Evolutionary conservation across 2,329 filamentous ascomycete species (phyloP).

Genomic region (Lecanicillium sp.): DNA sequence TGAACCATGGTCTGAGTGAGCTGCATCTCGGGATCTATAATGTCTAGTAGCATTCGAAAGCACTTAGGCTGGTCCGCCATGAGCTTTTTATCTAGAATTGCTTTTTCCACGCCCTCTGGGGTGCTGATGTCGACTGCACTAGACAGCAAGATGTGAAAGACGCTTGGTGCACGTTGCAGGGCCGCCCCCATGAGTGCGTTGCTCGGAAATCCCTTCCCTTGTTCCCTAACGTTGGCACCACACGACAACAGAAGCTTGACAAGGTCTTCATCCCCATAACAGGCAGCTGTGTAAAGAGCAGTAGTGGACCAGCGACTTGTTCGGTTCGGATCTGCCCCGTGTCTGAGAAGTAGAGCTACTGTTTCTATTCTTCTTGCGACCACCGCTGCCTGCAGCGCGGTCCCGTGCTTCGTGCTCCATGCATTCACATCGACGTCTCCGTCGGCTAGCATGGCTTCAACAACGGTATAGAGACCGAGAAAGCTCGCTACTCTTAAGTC

Average conservation of each 20-base stretch:
- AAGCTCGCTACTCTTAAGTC: slow-evolving; percentile 13
- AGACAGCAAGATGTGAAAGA: not conserved
- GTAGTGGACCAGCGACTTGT: too few species aligned
- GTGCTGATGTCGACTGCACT: not conserved
- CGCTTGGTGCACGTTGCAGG: too few species aligned
- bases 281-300: not conserved
- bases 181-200: too few species aligned
- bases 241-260: not conserved
- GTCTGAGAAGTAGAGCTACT: not conserved
- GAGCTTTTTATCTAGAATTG: too few species aligned
- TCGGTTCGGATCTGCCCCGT: not conserved
- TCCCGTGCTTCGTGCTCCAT: not conserved
- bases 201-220: too few species aligned
- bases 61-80: too few species aligned
- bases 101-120: not conserved
- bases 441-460: not conserved
- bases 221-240: too few species aligned
- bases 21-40: not conserved
- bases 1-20: not conserved
- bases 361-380: not conserved
- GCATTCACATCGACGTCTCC: not conserved
- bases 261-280: not conserved
- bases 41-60: not conserved
- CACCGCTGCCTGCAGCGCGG: not conserved
- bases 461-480: slow-evolving; percentile 9